Evolutionary conservation across 2,329 filamentous ascomycete species (phyloP), one percentile per base, ranked within the genome.

Genomic region (Fusarium sp.): DNA sequence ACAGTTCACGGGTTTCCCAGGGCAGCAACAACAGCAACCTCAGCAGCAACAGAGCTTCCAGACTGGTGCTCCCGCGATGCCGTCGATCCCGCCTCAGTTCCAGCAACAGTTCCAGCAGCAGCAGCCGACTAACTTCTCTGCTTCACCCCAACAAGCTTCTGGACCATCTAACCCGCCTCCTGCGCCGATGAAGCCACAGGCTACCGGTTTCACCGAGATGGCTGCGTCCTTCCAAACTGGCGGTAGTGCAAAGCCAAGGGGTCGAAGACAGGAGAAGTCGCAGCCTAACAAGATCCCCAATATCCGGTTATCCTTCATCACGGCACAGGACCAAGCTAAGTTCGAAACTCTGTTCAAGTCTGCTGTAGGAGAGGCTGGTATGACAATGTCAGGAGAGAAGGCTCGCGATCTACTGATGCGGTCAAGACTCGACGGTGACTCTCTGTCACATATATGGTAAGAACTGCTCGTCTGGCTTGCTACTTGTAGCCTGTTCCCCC

Each of bases 321-420:
- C 95, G 4, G 94, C 93, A 25, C 89, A 91, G 74, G 96, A 99
- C 76, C 96, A 99, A 80, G 88, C 93, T 75, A 97, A 97, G 81
- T 99, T 99, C 74, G 96, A 99, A 83, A 96, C 96, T 58, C 82
- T 99, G 40, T 99, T 99, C 84, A 97, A 96, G 81, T 97, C 94
- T 55, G 95, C 96, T 15, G 93, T 95, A 35, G 93, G 94, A 33
- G 90, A 94, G 70, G 88, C 86, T 60, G 90, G 94, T 74, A 91
- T 91, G 72, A 95, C 94, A 53, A 88, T 99, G 84, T 93, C 94
- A 46, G 96, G 91, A 52, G 95, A 98, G 67, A 96, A 97, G 80
- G 95, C 95, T 25, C 90, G 91, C 73, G 95, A 98, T 78, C 83
- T 99, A 41, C 83, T 99, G 59, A 76, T 98, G 77, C 90, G 95